Evolutionary conservation across 331 rosid species (phyloP), one percentile per base, ranked within the genome.

Genomic region (Phaseolus coccineus): DNA sequence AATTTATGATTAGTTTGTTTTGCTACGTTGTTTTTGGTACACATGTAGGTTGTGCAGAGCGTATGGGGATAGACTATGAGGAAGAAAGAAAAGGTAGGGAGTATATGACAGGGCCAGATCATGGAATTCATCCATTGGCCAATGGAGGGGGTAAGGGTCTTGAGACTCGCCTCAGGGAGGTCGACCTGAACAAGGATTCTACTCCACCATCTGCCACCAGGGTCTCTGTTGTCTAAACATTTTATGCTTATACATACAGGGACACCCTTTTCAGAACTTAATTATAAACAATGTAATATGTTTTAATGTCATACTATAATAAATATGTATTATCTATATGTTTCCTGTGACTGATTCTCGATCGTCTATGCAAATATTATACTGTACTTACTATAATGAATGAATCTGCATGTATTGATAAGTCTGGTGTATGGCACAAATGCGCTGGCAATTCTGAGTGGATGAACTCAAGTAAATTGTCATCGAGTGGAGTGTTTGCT

Each of bases 91-190:
- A 69, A 88, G 84, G 83, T 5, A 81, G 96, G 46, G 91, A 80
- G 6, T 78, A 86, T 50, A 88, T 94, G 81, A 42, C 50, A 12
- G 98, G 97, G 4, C 97, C 90, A 0, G 56, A 7, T 0, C 87
- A 86, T 47, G 96, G 97, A 12, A 69, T 94, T n/a, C 92, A 94
- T 77, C 94, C 97, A 1, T 33, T 88, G 84, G 97, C 97, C 0
- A 94, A 94, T 69, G 95, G 90, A 1, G 90, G 82, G 4, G 94
- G 97, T 9, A 85, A 83, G 65, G 96, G 97, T 4, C 77, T 87
- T 8, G 83, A 80, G 63, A 90, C 91, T 13, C 84, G 79, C 52
- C 87, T 94, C 4, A 88, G 98, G 70, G 94, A 88, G 90, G 85
- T 82, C 1, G 74, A 77, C 0, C 71, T 80, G 14, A 52, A 59